Percentiles rank a stretch among this genome's conserved stretches.
These are phyloP conservation scores for Sporothrix curviconia DNA, from an alignment of 2,329 filamentous ascomycete species.

Conservation along the genomic window DNA sequence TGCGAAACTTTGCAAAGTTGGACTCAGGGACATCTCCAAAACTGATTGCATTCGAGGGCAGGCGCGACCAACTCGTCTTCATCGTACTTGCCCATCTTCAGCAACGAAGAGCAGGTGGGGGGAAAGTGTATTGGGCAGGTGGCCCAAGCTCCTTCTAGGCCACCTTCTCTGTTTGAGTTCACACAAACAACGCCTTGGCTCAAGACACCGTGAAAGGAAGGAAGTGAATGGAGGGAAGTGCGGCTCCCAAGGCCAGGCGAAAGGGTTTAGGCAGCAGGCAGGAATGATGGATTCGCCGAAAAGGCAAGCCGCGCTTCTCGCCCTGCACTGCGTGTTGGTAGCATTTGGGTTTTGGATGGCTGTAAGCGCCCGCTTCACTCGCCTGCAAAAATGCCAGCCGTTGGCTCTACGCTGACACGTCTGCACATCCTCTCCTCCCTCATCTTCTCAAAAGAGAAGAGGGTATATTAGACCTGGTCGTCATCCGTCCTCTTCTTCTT, in stretches of 20 bases:
- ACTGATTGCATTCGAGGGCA: too few relatives aligned
- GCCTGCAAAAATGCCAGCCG: background rate
- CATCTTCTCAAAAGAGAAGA: background rate
- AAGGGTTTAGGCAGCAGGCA: conserved; percentile 3
- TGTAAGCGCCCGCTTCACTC: background rate
- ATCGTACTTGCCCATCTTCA: too few relatives aligned
- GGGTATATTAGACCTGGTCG: background rate
- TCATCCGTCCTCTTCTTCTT: background rate
- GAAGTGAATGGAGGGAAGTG: too few relatives aligned
- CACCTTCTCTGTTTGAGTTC: background rate
- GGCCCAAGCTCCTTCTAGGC: conserved; percentile 1
- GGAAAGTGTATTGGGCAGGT: too few relatives aligned
- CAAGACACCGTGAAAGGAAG: too few relatives aligned
- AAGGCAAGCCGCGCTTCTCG: background rate
- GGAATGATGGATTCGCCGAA: background rate
- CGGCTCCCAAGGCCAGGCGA: too few relatives aligned
- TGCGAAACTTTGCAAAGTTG: too few relatives aligned
- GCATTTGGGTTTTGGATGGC: background rate
- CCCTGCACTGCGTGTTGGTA: background rate
- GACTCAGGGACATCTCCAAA: too few relatives aligned
- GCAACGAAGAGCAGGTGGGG: too few relatives aligned
- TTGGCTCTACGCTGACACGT: background rate
- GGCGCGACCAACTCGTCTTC: too few relatives aligned
- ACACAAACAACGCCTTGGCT: too few relatives aligned
- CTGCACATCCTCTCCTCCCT: background rate